Evolutionary conservation across 345 rosid species (phyloP).

Genomic region (Triadica sebifera): DNA sequence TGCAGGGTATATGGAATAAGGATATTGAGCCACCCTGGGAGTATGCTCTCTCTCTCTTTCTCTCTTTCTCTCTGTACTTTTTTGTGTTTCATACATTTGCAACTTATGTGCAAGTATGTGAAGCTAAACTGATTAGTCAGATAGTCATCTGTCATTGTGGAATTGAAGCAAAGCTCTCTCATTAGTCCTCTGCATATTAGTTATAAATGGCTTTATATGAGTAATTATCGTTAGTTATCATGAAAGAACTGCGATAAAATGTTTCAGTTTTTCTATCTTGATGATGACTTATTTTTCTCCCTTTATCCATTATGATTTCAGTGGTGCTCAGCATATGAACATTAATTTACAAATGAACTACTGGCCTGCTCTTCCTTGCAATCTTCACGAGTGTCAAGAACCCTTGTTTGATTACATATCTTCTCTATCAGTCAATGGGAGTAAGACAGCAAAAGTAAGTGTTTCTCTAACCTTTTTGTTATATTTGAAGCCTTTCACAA

Average conservation of each 20-base stretch:
- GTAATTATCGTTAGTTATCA: not conserved
- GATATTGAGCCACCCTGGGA: slow-evolving; percentile 84
- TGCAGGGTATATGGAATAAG: slow-evolving; percentile 93
- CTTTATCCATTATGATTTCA: slow-evolving; percentile 29
- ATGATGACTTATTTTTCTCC: not conserved
- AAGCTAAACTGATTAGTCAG: not conserved
- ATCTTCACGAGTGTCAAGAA: slow-evolving; percentile 81
- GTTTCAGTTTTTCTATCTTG: slow-evolving; percentile 8
- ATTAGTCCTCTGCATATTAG: not conserved
- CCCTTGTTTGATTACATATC: slow-evolving; percentile 77
- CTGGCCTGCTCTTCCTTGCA: slow-evolving; percentile 90
- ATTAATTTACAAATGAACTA: slow-evolving; percentile 97
- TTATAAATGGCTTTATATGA: not conserved
- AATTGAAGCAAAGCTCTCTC: too few relatives aligned
- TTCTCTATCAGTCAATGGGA: slow-evolving; percentile 68
- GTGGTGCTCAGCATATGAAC: slow-evolving; percentile 89
- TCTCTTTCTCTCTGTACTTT: too few relatives aligned
- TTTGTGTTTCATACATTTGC: not conserved
- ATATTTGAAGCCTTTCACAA: slow-evolving; percentile 1
- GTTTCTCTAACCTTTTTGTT: not conserved
- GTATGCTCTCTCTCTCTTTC: slow-evolving; percentile 43
- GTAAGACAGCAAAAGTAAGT: slow-evolving; percentile 81
- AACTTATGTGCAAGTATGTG: not conserved
- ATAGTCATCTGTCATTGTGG: not conserved
- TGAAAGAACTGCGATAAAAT: slow-evolving; percentile 2